phyloP scores from a whole-genome alignment of 345 rosid species.

The Crucihimalaya himalaica region DNA sequence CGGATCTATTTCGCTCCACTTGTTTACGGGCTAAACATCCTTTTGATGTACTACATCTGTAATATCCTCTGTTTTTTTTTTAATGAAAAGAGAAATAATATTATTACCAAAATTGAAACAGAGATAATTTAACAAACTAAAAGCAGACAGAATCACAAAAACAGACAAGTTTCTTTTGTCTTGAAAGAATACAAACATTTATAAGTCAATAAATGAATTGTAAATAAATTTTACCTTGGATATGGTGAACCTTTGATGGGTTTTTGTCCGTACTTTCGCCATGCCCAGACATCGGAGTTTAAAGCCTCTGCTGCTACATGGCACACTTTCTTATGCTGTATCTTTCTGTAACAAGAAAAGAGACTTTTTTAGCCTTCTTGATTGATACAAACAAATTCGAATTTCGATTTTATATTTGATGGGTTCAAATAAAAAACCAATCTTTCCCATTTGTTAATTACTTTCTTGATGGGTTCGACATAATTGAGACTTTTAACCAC shows the following conservation, averaged over 20 bases:
- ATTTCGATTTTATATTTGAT: neutral
- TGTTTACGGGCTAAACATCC: conserved; percentile 97
- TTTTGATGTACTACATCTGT: conserved; percentile 93
- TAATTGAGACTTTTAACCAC: neutral
- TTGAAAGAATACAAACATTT: conserved; percentile 29
- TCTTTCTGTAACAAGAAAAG: conserved; percentile 58
- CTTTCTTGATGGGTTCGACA: neutral
- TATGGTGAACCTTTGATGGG: conserved; percentile 99
- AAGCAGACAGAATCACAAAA: conserved; percentile 24
- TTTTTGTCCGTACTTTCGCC: conserved; percentile 99
- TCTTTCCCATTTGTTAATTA: neutral
- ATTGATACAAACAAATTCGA: neutral
- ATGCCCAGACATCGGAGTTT: conserved; percentile 95
- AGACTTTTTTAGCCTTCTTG: conserved; percentile 2
- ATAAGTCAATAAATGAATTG: conserved; percentile 30
- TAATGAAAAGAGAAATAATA: neutral
- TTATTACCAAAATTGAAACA: conserved; percentile 15
- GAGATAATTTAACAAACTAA: neutral
- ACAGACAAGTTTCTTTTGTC: conserved; percentile 30
- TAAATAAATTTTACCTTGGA: conserved; percentile 58
- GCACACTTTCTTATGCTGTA: conserved; percentile 79
- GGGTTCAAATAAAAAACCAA: neutral
- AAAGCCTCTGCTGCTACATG: conserved; percentile 89
- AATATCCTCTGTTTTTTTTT: conserved; percentile 67
- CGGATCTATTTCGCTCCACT: conserved; percentile 97